Percentiles rank a stretch among this genome's conserved stretches.
Evolutionary conservation across 1,284 basidiomycete genomes (phyloP).

Genomic region (Ustilago bromivora): DNA sequence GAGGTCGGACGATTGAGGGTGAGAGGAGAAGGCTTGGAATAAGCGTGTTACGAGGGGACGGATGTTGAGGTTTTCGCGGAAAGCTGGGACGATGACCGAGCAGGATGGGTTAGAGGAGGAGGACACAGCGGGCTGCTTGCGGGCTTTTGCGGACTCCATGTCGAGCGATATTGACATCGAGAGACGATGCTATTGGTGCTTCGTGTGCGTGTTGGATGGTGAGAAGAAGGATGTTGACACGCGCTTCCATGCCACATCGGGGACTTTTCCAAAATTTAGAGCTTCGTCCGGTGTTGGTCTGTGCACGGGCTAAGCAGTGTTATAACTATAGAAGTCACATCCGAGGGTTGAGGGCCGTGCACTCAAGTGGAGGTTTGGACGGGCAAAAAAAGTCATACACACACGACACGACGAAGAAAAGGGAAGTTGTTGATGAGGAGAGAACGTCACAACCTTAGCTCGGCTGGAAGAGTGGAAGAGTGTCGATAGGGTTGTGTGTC

Average conservation of each 20-base stretch:
- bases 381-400: conserved; percentile 1
- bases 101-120: conserved; percentile 14
- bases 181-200: background rate
- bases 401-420: conserved; percentile 13
- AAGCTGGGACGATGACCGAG: conserved; percentile 59
- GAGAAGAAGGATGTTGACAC: conserved; percentile 2
- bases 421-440: background rate
- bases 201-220: background rate
- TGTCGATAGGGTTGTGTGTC: background rate
- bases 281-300: conserved; percentile 6
- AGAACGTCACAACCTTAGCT: conserved; percentile 2
- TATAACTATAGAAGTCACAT: conserved; percentile 4
- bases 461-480: background rate
- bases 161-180: conserved; percentile 50
- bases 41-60: conserved; percentile 71
- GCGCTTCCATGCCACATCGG: conserved; percentile 1
- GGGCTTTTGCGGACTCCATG: conserved; percentile 39
- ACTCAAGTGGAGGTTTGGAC: background rate
- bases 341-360: conserved; percentile 3
- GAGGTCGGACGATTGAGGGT: conserved; percentile 26
- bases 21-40: conserved; percentile 57
- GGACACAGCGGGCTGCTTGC: conserved; percentile 18
- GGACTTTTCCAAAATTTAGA: background rate
- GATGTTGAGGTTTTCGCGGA: conserved; percentile 55
- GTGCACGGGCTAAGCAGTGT: background rate